Base-by-base conservation (phyloP, 495 filamentous ascomycete genomes). In the Penicillium angulare region DNA sequence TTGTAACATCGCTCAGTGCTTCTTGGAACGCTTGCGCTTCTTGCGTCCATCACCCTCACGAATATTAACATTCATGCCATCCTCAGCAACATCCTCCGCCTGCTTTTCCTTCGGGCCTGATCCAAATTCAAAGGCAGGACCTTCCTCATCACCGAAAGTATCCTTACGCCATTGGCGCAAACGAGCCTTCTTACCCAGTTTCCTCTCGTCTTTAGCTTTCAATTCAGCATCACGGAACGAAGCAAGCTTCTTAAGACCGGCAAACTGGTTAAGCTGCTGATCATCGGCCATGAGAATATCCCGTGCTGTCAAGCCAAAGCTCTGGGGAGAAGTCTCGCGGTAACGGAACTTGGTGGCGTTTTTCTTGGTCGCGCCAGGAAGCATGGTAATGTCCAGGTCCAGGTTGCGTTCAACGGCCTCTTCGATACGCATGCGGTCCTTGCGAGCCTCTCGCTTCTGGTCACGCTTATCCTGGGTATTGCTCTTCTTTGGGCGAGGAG, bases 281-380 rank as follows among this genome's bases (percentile, higher is more conserved):
- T 98, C 93, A 22, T 83, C 83, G 7, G 93, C 93, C 72, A 96
- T 86, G 9, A 98, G 80, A 52, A 98, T 97, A 67, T 98, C 93
- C 39, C 84, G 80, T 2, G 92, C 79, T 2, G 87, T 92, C 43
- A 98, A 78, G 40, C 93, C 93, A 69, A 95, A 97, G 24, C 87
- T 82, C 23, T 83, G 84, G 5, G 93, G 92, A 1, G 89, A 95
- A 7, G 93, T 96, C 60, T 96, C 91, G 55, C 95, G 88, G 72
- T 98, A 98, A 13, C 87, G 85, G 78, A 98, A 97, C 20, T 62
- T 55, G 31, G 78, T 69, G 42, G 74, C 55, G 36, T 78, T 74
- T 52, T 80, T 79, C 59, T 80, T 83, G 18, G 79, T 75, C 18
- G 75, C 72, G 38, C 74, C 71, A 3, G 82, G 75, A 34, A 77